A percentile compares a stretch with the other conserved stretches of the same genome.
Evolutionary conservation across 306 rosid species (phyloP).

Genomic region (Argentina anserina): DNA sequence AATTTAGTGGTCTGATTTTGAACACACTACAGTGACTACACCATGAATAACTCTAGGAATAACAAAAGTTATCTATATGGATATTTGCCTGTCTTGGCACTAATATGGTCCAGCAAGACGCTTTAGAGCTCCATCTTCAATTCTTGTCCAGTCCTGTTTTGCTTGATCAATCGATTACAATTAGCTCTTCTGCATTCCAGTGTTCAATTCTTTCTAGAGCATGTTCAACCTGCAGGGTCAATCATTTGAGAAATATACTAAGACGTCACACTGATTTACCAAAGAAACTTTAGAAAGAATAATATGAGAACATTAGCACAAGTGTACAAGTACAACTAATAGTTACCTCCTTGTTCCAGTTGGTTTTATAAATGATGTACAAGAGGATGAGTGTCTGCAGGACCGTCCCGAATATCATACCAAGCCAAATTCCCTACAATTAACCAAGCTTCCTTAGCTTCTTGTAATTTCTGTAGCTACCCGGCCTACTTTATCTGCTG

Average conservation of each 20-base stretch:
- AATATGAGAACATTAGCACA: neutral
- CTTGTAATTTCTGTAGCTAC: neutral
- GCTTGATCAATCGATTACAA: neutral
- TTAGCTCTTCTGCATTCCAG: slow-evolving; percentile 60
- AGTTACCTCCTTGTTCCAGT: slow-evolving; percentile 79
- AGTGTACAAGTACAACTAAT: neutral
- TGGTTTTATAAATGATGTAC: slow-evolving; percentile 57
- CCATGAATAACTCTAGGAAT: neutral
- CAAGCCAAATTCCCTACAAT: slow-evolving; percentile 93
- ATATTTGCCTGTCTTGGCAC: neutral
- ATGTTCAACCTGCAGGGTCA: slow-evolving; percentile 62
- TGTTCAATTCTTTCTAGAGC: slow-evolving; percentile 61
- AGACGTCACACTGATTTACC: neutral
- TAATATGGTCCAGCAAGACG: neutral
- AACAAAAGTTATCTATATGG: neutral
- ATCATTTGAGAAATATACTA: neutral
- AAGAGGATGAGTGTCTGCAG: slow-evolving; percentile 71
- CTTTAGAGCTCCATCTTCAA: neutral
- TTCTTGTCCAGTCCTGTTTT: slow-evolving; percentile 1
- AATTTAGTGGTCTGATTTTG: too few species aligned
- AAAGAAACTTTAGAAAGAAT: neutral
- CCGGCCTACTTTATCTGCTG: neutral
- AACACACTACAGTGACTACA: too few species aligned
- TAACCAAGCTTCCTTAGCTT: neutral
- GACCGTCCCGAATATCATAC: slow-evolving; percentile 83